These are phyloP conservation scores for Trichoderma virens DNA, from an alignment of 495 filamentous ascomycete genomes.

Conservation along the genomic window DNA sequence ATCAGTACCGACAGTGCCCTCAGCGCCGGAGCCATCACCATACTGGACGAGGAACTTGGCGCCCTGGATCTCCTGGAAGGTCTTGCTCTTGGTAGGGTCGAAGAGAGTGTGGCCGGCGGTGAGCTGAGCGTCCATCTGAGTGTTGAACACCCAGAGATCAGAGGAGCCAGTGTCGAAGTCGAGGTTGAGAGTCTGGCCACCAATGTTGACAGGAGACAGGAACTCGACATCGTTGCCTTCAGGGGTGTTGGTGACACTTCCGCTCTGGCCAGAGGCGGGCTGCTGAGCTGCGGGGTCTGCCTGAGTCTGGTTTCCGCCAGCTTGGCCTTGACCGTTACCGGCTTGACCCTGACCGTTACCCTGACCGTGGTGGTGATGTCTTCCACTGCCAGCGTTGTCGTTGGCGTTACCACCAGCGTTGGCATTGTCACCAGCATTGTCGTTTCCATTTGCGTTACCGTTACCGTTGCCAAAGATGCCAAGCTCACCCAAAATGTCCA, in stretches of 20 bases:
- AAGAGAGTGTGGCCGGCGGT: constrained; percentile 52
- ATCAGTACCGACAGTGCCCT: constrained; percentile 60
- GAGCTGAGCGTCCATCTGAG: constrained; percentile 18
- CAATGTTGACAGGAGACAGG: constrained; percentile 60
- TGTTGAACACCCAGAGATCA: constrained; percentile 56
- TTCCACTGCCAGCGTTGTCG: background rate
- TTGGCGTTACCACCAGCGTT: background rate
- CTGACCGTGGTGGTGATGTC: constrained; percentile 17
- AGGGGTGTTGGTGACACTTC: constrained; percentile 45
- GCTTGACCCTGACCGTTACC: background rate
- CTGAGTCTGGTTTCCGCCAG: background rate
- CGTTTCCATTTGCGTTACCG: background rate
- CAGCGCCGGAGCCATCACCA: constrained; percentile 57
- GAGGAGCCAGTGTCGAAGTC: constrained; percentile 72
- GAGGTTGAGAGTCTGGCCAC: constrained; percentile 53
- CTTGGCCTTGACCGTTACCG: constrained; percentile 20
- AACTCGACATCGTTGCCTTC: constrained; percentile 55
- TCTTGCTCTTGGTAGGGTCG: constrained; percentile 39
- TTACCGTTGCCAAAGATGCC: background rate
- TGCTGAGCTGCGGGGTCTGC: constrained; percentile 45
- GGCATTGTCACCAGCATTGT: background rate
- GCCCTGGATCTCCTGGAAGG: constrained; percentile 28
- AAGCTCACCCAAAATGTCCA: background rate
- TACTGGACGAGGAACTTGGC: constrained; percentile 37
- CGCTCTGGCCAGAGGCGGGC: constrained; percentile 33